Base-by-base conservation (phyloP, 2,329 filamentous ascomycete genomes). In the Capronia epimyces region DNA sequence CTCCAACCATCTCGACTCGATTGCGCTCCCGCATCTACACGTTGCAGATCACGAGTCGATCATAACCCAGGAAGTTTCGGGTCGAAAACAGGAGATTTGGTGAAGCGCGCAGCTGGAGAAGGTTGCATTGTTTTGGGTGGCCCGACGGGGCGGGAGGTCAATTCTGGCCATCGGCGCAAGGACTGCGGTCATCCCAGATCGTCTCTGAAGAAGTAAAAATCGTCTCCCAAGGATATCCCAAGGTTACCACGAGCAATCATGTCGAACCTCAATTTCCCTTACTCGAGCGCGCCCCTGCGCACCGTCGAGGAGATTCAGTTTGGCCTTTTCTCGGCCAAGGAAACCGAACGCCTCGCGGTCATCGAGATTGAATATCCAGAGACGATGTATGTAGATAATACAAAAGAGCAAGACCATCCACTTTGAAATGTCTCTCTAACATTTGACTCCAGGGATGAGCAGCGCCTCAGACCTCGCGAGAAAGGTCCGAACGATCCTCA, bases 231-330 rank as follows among this genome's bases (percentile, higher is more conserved):
- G 53, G 56, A 56, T 55, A 57, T 63, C 61, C 34, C 50, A 46
- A 55, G 53, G 56, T 55, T 55, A 54, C 63, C 61, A 66, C 62
- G 39, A 66, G 69, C 68, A 73, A 87, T 66, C 66, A 95, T 98
- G 93, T 81, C 91, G 75, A 95, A 94, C 74, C 84, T 91, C 62
- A 84, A 84, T 69, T 95, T 95, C 67, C 79, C 86, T 67, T 88
- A 89, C 73, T 95, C 88, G 69, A 90, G 87, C 80, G 90, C 87
- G 81, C 90, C 90, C 71, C 80, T 97, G 80, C 91, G 93, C 78
- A 95, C 87, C 61, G 90, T 98, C 65, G 86, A 96, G 79, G 94
- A 98, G 79, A 95, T 98, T 65, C 94, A 98, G 78, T 98, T 98
- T 68, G 93, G 93, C 67, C 81, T 98, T 68, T 82, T 98, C 71